phyloP scores from a whole-genome alignment of 169 alveolate genomes.

The Eimeria zaria region DNA sequence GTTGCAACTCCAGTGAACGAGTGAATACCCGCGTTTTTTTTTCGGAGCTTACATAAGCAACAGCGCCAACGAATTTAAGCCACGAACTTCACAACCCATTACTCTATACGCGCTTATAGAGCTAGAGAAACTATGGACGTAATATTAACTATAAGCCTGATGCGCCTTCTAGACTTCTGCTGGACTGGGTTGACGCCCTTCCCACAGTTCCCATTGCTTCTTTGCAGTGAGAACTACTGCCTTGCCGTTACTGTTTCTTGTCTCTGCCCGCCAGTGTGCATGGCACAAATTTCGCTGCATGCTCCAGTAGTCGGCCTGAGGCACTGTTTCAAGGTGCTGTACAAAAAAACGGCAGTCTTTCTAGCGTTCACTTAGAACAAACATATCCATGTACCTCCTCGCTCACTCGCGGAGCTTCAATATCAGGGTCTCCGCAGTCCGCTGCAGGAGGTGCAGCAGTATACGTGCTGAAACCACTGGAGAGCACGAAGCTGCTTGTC shows the following conservation, averaged over 20 bases:
- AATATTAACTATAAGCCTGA: neutral
- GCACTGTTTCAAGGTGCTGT: neutral
- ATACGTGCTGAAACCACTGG: neutral
- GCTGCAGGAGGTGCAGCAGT: neutral
- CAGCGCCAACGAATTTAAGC: neutral
- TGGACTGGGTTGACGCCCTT: no score
- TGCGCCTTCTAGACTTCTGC: neutral
- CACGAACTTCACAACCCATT: neutral
- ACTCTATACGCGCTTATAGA: neutral
- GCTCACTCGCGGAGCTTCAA: neutral
- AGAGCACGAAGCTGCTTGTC: neutral
- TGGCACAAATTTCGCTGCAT: neutral
- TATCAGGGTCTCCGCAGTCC: neutral
- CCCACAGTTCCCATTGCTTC: no score
- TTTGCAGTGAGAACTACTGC: neutral
- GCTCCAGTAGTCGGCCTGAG: neutral
- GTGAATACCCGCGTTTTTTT: neutral
- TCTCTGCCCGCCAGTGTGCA: neutral
- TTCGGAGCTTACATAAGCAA: neutral
- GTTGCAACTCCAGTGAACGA: neutral
- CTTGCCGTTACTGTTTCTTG: neutral
- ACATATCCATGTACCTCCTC: neutral
- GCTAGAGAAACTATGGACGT: no score
- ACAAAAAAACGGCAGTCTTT: conserved; percentile 1
- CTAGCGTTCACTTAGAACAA: neutral